A percentile compares a stretch with the other conserved stretches of the same genome.
Conservation (phyloP, 2,329 filamentous ascomycete genomes). For the Phaeomoniella chlamydospora region DNA sequence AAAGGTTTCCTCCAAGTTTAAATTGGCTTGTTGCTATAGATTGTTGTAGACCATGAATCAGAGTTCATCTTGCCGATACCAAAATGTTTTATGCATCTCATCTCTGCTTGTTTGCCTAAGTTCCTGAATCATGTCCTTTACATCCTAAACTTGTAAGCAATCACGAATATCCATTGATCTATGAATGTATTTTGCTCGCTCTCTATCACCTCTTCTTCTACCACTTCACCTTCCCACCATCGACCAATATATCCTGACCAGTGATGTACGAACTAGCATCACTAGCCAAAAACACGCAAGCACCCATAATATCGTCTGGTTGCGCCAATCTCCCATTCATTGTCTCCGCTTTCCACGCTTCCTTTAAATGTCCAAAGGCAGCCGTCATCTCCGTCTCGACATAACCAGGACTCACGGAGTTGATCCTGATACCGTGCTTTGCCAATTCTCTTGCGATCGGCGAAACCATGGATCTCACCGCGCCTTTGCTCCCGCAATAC, state of each 20-base stretch:
- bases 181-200: too few species aligned
- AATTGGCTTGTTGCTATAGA: too few species aligned
- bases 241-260: slow-evolving; percentile 30
- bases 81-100: too few species aligned
- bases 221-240: slow-evolving; percentile 24
- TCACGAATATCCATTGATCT: too few species aligned
- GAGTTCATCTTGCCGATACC: too few species aligned
- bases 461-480: slow-evolving; percentile 16
- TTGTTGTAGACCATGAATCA: too few species aligned
- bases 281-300: slow-evolving; percentile 32
- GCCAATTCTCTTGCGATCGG: slow-evolving; percentile 34
- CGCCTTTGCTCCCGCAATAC: slow-evolving; percentile 22
- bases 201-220: too few species aligned
- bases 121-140: too few species aligned
- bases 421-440: slow-evolving; percentile 31
- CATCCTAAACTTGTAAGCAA: too few species aligned
- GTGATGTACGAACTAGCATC: slow-evolving; percentile 32
- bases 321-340: slow-evolving; percentile 33
- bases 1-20: slow-evolving; percentile 23
- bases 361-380: slow-evolving; percentile 22
- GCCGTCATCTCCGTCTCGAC: background rate
- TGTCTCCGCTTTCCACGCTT: slow-evolving; percentile 33
- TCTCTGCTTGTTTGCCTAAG: too few species aligned
- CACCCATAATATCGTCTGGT: slow-evolving; percentile 35
- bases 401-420: slow-evolving; percentile 28